Evolutionary conservation across 345 rosid species (phyloP).

Genomic region (Acer saccharum): DNA sequence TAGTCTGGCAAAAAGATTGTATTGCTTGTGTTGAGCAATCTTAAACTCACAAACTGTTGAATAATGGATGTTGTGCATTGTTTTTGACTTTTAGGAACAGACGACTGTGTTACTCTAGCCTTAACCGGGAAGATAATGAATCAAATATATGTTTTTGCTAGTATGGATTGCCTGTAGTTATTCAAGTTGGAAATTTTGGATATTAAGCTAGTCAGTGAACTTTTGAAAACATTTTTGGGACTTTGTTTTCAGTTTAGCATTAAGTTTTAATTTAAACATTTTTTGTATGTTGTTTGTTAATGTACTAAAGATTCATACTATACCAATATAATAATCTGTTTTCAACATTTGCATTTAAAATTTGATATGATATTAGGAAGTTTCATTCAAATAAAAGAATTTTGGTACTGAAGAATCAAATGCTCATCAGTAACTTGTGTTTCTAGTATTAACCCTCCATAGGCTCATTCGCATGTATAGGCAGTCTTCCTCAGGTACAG

Average conservation of each 20-base stretch:
- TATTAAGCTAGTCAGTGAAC: not conserved
- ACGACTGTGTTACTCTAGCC: not conserved
- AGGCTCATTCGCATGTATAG: not conserved
- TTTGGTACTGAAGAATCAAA: not conserved
- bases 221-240: not conserved
- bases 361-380: not conserved
- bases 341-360: not conserved
- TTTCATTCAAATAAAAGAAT: not conserved
- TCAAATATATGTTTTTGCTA: not conserved
- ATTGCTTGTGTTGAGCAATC: not conserved
- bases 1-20: not conserved
- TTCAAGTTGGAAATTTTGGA: not conserved
- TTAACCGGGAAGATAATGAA: not conserved
- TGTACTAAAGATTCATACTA: not conserved
- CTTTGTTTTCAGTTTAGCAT: not conserved
- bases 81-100: constrained; percentile 9
- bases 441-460: not conserved
- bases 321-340: not conserved
- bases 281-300: constrained; percentile 4
- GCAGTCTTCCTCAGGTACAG: not conserved
- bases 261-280: not conserved
- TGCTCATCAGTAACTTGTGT: not conserved
- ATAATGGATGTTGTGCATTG: not conserved
- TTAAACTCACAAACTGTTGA: not conserved
- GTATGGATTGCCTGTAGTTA: not conserved